Base-by-base conservation (phyloP, 305 asterid species). In the Solanum hybrid region DNA sequence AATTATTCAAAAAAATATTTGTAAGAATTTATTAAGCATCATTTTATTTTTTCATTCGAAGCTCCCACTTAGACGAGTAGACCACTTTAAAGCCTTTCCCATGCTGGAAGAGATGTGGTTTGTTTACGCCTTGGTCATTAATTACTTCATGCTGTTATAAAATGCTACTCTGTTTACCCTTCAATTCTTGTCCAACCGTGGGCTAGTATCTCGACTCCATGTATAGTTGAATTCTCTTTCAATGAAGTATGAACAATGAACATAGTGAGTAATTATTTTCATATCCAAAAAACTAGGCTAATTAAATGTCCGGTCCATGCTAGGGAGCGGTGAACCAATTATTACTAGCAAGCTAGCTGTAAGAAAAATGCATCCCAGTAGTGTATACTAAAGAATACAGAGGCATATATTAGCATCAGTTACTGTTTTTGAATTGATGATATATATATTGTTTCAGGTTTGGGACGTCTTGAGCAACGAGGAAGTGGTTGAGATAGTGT, bases 401-500 rank as follows among this genome's bases (percentile, higher is more conserved):
- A 37, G 35, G 22, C 4, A 56, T 56, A 4, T 40, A 7, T 38
- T 40, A 7, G 86, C 86, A 8, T 38, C n/a, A 7, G 26, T 24
- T 35, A 24, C 37, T 73, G 51, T 42, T 77, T 77, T 35, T 10
- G 17, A 31, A 60, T 31, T 85, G 16, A 31, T 32, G 76, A 85
- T 56, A 20, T 85, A 46, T 32, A 32, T 32, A 13, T 42, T 13
- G 60, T 13, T 42, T 42, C 20, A 42, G 60, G 97, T 97, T 66
- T 97, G 99, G 99, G 99, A 97, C 42, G 99, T 97, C 27, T 90
- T 97, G 89, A 95, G 97, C 95, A 97, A 97, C 14, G 98, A 97
- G 87, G 98, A 97, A 90, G 99, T 97, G 79, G 98, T 97, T 24
- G 98, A 95, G 81, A 93, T 94, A 38, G 98, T 97, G 22, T 93